These are phyloP conservation scores for Actinomortierella ambigua DNA, from an alignment of 371 early-diverging fungal species.

Conservation along the genomic window DNA sequence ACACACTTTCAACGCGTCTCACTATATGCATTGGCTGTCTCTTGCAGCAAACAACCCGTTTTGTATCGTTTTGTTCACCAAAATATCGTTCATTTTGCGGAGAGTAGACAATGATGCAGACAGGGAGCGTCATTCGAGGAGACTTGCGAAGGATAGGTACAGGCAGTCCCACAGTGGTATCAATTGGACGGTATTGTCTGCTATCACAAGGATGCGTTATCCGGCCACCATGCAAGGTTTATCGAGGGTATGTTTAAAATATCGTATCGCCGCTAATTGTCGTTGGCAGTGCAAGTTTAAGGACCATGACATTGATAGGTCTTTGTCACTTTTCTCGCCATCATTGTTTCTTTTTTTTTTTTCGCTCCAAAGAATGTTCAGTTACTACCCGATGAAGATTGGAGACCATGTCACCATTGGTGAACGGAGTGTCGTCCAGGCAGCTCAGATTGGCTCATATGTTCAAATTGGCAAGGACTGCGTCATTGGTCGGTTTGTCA, in stretches of 20 bases:
- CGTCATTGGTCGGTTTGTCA: conserved; percentile 92
- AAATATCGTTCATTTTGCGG: too few species aligned
- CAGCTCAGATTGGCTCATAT: conserved; percentile 89
- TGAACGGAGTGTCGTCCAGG: conserved; percentile 88
- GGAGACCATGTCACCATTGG: conserved; percentile 94
- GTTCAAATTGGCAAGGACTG: conserved; percentile 94
- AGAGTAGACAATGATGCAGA: conserved; percentile 87
- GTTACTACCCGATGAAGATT: conserved; percentile 96
- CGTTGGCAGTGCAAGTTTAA: background rate
- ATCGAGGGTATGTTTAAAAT: conserved; percentile 75
- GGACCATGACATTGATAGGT: conserved; percentile 1
- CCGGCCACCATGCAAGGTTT: conserved; percentile 94
- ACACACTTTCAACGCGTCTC: background rate
- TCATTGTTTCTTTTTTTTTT: background rate
- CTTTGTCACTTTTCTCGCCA: background rate
- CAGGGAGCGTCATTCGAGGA: conserved; percentile 89
- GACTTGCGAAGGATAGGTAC: conserved; percentile 90
- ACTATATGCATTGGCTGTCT: too few species aligned
- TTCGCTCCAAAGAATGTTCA: conserved; percentile 59
- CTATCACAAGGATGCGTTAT: conserved; percentile 79
- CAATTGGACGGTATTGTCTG: conserved; percentile 90
- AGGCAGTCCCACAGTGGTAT: conserved; percentile 85
- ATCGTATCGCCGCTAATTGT: background rate
- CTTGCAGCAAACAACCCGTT: too few species aligned
- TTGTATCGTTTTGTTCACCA: too few species aligned